phyloP scores from a whole-genome alignment of 352 stramenopile species.

The Pythium apleroticum region DNA sequence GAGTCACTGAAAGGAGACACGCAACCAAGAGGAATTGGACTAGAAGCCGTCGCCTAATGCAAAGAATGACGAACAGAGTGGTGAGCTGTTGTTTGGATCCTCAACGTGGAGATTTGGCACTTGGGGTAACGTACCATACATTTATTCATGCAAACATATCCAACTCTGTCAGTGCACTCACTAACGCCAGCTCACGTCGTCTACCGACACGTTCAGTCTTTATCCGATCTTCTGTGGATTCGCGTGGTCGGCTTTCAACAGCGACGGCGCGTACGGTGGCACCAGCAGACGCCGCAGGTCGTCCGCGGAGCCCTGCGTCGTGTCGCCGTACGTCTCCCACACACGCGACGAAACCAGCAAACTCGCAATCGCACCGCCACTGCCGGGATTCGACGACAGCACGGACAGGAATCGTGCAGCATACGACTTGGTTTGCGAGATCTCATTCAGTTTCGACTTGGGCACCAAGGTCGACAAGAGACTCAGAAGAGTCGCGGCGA shows the following conservation, averaged over 20 bases:
- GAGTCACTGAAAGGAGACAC: no score
- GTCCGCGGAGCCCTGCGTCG: slow-evolving; percentile 75
- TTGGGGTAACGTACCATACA: slow-evolving; percentile 1
- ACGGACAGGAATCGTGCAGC: slow-evolving; percentile 81
- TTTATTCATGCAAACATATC: neutral
- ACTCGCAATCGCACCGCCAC: slow-evolving; percentile 78
- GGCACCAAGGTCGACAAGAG: slow-evolving; percentile 77
- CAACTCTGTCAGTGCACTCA: neutral
- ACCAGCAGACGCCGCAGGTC: slow-evolving; percentile 77
- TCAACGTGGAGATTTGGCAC: neutral
- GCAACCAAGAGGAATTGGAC: no score
- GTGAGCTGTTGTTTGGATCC: no score
- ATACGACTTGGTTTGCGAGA: slow-evolving; percentile 80
- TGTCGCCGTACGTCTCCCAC: slow-evolving; percentile 84
- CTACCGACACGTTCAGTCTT: neutral
- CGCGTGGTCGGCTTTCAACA: slow-evolving; percentile 78
- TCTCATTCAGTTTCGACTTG: slow-evolving; percentile 80
- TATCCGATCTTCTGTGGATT: slow-evolving; percentile 87
- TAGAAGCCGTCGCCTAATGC: no score
- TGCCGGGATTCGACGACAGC: slow-evolving; percentile 82
- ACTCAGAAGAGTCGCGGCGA: slow-evolving; percentile 80
- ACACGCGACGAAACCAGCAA: slow-evolving; percentile 75
- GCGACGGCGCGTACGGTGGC: slow-evolving; percentile 61
- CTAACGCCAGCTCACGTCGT: no score
- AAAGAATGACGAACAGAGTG: no score